Percentiles rank a stretch among this genome's conserved stretches.
phyloP scores from a whole-genome alignment of 768 basidiomycete species.

The Leccinum broughii region DNA sequence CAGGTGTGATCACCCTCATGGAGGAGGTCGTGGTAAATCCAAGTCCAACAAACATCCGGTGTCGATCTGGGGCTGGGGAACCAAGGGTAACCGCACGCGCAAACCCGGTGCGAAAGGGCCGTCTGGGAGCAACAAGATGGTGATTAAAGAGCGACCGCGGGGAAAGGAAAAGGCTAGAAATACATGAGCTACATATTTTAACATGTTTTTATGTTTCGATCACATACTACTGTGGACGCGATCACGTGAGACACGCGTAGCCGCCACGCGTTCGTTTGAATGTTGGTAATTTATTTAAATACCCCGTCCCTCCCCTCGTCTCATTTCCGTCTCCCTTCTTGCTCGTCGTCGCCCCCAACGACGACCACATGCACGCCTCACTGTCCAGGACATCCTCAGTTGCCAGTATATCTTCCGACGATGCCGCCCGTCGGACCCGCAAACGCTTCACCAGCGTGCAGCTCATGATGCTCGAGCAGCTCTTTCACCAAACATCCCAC shows the following conservation, averaged over 20 bases:
- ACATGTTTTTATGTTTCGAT: no score
- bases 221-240: constrained; percentile 13
- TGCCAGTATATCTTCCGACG: constrained; percentile 57
- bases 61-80: constrained; percentile 90
- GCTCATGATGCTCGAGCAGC: constrained; percentile 70
- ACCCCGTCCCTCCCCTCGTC: constrained; percentile 6
- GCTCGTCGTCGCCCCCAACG: constrained; percentile 9
- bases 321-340: not conserved
- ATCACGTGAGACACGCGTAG: constrained; percentile 33
- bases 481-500: constrained; percentile 71
- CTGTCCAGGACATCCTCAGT: constrained; percentile 58
- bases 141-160: constrained; percentile 80
- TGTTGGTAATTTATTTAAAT: constrained; percentile 22
- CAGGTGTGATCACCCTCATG: constrained; percentile 91
- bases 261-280: constrained; percentile 33
- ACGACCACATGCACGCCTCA: constrained; percentile 19
- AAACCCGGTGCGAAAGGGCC: constrained; percentile 76
- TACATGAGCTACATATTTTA: not conserved
- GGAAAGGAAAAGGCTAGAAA: constrained; percentile 52
- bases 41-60: constrained; percentile 95
- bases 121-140: constrained; percentile 81
- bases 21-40: constrained; percentile 96
- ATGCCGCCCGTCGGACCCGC: constrained; percentile 57
- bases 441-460: constrained; percentile 70
- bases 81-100: constrained; percentile 90